Evolutionary conservation across 176 grass and related monocot genomes (phyloP).

Genomic region (Areca catechu): DNA sequence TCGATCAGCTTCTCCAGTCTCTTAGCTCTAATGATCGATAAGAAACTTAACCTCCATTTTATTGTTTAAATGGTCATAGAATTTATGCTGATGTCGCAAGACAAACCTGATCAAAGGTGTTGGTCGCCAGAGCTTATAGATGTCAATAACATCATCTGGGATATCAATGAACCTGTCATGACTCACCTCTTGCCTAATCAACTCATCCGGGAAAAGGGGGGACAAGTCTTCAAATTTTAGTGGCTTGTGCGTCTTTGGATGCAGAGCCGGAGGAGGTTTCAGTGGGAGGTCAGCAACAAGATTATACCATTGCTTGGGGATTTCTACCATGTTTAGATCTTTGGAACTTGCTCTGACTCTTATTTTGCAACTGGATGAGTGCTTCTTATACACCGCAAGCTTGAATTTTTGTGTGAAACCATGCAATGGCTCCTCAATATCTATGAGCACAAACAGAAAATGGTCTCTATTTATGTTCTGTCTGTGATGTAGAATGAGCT

Average conservation of each 20-base stretch:
- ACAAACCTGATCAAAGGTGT: conserved; percentile 75
- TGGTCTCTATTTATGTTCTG: too few relatives aligned
- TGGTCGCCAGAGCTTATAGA: conserved; percentile 81
- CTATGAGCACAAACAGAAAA: neutral
- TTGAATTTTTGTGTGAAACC: conserved; percentile 8
- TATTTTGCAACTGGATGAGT: neutral
- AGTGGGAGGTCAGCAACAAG: conserved; percentile 73
- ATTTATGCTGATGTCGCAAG: neutral
- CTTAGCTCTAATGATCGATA: conserved; percentile 38
- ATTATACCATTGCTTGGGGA: conserved; percentile 97
- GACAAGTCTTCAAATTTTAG: conserved; percentile 55
- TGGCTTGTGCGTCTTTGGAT: conserved; percentile 74
- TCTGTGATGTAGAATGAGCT: too few relatives aligned
- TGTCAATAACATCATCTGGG: conserved; percentile 64
- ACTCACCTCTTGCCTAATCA: conserved; percentile 75
- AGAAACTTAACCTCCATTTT: neutral
- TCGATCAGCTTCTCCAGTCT: conserved; percentile 71
- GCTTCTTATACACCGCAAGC: neutral
- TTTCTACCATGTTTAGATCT: conserved; percentile 30
- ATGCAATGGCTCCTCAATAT: conserved; percentile 10
- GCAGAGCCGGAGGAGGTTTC: conserved; percentile 70
- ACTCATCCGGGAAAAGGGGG: conserved; percentile 85
- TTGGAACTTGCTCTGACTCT: conserved; percentile 23
- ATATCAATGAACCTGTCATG: conserved; percentile 69
- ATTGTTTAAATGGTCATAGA: neutral